Conservation (phyloP, 805 yeast species). For the Cyberlindnera misumaiensis region DNA sequence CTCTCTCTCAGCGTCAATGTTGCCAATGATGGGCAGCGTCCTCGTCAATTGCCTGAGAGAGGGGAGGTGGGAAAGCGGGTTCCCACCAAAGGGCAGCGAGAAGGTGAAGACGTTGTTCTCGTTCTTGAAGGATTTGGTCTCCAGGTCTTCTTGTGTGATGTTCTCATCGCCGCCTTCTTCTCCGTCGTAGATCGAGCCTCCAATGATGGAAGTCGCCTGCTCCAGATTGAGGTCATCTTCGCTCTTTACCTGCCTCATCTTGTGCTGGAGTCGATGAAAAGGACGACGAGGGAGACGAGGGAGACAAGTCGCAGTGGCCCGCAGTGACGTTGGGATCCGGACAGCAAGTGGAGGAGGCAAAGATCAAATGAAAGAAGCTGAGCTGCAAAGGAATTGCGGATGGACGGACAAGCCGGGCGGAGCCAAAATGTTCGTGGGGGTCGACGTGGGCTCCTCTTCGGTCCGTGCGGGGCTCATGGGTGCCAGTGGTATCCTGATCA, state of each 20-base stretch:
- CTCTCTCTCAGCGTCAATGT: conserved; percentile 9
- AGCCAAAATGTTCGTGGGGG: conserved; percentile 31
- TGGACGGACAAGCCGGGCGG: too few species aligned
- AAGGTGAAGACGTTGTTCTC: conserved; percentile 30
- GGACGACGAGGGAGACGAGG: too few species aligned
- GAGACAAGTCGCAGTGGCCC: too few species aligned
- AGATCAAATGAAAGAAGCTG: too few species aligned
- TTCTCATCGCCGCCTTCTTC: conserved; percentile 17
- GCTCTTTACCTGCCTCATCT: not conserved
- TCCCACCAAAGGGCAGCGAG: conserved; percentile 33
- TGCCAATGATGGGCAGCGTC: conserved; percentile 17
- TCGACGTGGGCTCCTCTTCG: conserved; percentile 47
- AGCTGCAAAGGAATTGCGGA: too few species aligned
- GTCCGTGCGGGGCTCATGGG: conserved; percentile 34
- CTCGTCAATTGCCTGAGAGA: conserved; percentile 14
- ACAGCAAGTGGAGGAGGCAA: too few species aligned
- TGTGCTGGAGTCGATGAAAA: not conserved
- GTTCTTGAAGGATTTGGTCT: conserved; percentile 13
- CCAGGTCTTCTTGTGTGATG: conserved; percentile 12
- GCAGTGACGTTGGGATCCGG: too few species aligned
- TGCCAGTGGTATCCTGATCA: conserved; percentile 14
- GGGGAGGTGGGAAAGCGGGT: conserved; percentile 20
- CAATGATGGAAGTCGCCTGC: not conserved
- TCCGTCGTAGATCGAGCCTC: conserved; percentile 24
- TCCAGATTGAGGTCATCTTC: not conserved